Evolutionary conservation across 2,329 filamentous ascomycete genomes (phyloP).

Genomic region (Remersonia thermophila): DNA sequence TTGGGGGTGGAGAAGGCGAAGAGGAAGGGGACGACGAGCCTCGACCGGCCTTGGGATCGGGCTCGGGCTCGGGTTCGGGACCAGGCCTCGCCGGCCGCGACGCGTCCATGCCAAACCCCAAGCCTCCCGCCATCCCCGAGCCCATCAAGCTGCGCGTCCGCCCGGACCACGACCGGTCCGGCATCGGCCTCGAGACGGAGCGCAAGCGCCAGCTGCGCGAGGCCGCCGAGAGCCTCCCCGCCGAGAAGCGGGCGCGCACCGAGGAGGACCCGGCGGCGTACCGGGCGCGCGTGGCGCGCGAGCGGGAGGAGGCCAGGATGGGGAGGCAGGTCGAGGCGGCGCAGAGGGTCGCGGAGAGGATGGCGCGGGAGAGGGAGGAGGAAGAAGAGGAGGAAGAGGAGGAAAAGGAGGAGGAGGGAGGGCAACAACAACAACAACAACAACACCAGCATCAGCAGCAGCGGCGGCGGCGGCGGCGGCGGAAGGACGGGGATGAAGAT

Average conservation of each 20-base stretch:
- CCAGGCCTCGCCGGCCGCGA: too few species aligned
- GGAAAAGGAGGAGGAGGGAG: constrained; percentile 10
- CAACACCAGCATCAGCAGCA: constrained; percentile 20
- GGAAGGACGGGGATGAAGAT: too few species aligned
- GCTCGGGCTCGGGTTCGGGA: too few species aligned
- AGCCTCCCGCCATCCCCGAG: constrained; percentile 34
- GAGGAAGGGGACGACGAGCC: neutral
- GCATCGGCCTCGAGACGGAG: constrained; percentile 74
- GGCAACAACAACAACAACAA: too few species aligned
- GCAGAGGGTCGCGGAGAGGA: constrained; percentile 68
- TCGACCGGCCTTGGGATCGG: too few species aligned
- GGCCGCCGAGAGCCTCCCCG: constrained; percentile 34
- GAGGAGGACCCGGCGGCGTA: constrained; percentile 53
- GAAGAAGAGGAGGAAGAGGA: constrained; percentile 12
- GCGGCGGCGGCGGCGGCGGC: too few species aligned
- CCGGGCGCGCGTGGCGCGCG: constrained; percentile 55
- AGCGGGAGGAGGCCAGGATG: constrained; percentile 53
- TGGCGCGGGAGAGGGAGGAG: constrained; percentile 45
- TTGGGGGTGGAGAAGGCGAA: neutral
- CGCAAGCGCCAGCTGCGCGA: constrained; percentile 66
- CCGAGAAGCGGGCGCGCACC: constrained; percentile 25
- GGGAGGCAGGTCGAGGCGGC: constrained; percentile 64
- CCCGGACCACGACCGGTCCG: constrained; percentile 65
- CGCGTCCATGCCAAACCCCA: too few species aligned
- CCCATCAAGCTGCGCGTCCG: constrained; percentile 69